Conservation (phyloP, 2,329 filamentous ascomycete genomes). For the Cytospora chrysosperma region DNA sequence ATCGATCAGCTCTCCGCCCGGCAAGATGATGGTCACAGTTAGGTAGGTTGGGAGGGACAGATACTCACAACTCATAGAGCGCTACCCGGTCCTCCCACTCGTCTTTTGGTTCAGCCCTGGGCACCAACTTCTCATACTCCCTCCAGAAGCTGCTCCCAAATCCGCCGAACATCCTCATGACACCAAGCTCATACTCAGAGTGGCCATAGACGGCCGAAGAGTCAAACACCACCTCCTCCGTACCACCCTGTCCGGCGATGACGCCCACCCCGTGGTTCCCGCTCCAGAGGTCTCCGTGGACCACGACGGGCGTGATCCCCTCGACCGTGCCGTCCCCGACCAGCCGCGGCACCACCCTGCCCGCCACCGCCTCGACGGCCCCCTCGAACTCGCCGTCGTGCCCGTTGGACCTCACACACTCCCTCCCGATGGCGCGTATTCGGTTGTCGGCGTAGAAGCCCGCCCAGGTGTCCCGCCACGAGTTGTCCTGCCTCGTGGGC, state of each 20-base stretch:
- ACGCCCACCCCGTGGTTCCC: conserved; percentile 73
- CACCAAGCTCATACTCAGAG: conserved; percentile 86
- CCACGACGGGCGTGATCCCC: conserved; percentile 70
- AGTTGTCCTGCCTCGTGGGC: conserved; percentile 78
- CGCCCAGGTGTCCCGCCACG: conserved; percentile 71
- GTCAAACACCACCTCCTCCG: conserved; percentile 80
- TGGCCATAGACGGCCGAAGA: conserved; percentile 81
- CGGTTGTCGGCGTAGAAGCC: conserved; percentile 82
- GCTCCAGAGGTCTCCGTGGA: conserved; percentile 93
- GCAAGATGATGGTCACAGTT: background rate
- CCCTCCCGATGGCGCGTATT: conserved; percentile 62
- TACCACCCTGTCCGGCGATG: conserved; percentile 51
- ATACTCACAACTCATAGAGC: conserved; percentile 77
- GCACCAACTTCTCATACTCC: conserved; percentile 74
- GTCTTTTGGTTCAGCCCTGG: conserved; percentile 73
- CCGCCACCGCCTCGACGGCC: conserved; percentile 64
- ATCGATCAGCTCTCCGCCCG: conserved; percentile 24
- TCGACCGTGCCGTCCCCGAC: conserved; percentile 66
- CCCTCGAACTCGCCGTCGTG: conserved; percentile 58
- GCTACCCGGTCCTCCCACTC: conserved; percentile 83
- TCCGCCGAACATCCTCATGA: conserved; percentile 96
- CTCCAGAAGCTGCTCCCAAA: conserved; percentile 70
- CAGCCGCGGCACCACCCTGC: conserved; percentile 70
- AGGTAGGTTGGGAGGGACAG: conserved; percentile 6
- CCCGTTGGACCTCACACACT: conserved; percentile 61